Percentiles rank a stretch among this genome's conserved stretches.
Evolutionary conservation across 495 filamentous ascomycete species (phyloP).

Genomic region (Aspergillus biplanus): DNA sequence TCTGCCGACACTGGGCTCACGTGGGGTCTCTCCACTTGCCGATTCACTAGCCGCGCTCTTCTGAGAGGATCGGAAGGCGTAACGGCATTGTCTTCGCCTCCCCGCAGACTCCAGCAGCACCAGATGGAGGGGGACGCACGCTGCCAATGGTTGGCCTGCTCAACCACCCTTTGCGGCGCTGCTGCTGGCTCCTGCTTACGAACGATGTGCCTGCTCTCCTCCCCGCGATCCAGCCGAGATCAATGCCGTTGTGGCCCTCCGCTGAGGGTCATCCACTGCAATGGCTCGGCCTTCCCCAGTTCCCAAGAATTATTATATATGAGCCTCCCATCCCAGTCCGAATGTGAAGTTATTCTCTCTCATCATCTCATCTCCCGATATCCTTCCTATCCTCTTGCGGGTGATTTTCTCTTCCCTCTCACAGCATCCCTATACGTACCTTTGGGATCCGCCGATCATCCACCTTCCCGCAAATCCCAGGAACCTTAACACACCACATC

Average conservation of each 20-base stretch:
- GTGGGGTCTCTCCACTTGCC: conserved; percentile 40
- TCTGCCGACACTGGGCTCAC: conserved; percentile 35
- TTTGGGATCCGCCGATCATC: conserved; percentile 1
- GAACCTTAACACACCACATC: neutral
- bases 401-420: neutral
- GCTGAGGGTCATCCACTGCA: conserved; percentile 22
- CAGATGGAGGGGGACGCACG: neutral
- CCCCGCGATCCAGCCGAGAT: conserved; percentile 45
- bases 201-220: conserved; percentile 13
- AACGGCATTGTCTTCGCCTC: conserved; percentile 33
- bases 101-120: conserved; percentile 19
- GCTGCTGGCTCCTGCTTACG: conserved; percentile 6
- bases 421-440: neutral
- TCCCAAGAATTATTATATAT: conserved; percentile 40
- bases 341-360: conserved; percentile 17
- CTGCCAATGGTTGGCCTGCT: neutral
- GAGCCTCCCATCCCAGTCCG: conserved; percentile 16
- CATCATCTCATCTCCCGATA: conserved; percentile 10
- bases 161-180: neutral
- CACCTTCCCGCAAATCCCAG: neutral
- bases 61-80: conserved; percentile 27
- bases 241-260: conserved; percentile 48
- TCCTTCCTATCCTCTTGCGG: neutral
- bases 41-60: conserved; percentile 32
- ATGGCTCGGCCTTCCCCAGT: conserved; percentile 29